Evolutionary conservation across 2,329 filamentous ascomycete species (phyloP).

Genomic region (Cryphonectria japonica): DNA sequence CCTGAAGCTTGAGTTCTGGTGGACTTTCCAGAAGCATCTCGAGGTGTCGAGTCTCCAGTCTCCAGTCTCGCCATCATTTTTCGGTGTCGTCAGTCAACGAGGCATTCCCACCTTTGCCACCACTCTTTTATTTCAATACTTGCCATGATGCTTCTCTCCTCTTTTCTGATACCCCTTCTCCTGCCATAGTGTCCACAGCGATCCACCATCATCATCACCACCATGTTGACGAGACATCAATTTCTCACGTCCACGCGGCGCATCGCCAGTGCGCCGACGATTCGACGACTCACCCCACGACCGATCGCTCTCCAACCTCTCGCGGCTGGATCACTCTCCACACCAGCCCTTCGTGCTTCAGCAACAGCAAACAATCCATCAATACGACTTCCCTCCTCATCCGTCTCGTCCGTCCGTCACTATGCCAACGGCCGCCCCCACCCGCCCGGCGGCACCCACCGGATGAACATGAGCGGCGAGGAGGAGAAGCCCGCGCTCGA

Average conservation of each 20-base stretch:
- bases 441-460: conserved; percentile 88
- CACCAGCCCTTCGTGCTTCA: conserved; percentile 6
- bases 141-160: not conserved
- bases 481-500: conserved; percentile 86
- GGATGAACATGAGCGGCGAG: conserved; percentile 82
- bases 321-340: not conserved
- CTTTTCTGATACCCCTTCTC: not conserved
- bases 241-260: conserved; percentile 42
- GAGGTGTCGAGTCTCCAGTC: conserved; percentile 15
- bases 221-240: conserved; percentile 46
- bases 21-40: conserved; percentile 23
- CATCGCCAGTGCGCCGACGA: conserved; percentile 37
- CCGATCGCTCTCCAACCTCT: conserved; percentile 29
- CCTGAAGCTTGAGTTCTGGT: not conserved
- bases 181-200: not conserved
- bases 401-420: conserved; percentile 48
- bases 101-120: not conserved
- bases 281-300: conserved; percentile 33
- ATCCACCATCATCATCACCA: conserved; percentile 36
- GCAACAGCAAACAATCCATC: conserved; percentile 23
- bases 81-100: not conserved
- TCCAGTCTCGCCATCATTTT: conserved; percentile 19
- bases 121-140: not conserved
- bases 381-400: conserved; percentile 37
- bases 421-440: conserved; percentile 78